A percentile compares a stretch with the other conserved stretches of the same genome.
Conservation (phyloP, 2,329 filamentous ascomycete genomes). For the Coleophoma crateriformis region DNA sequence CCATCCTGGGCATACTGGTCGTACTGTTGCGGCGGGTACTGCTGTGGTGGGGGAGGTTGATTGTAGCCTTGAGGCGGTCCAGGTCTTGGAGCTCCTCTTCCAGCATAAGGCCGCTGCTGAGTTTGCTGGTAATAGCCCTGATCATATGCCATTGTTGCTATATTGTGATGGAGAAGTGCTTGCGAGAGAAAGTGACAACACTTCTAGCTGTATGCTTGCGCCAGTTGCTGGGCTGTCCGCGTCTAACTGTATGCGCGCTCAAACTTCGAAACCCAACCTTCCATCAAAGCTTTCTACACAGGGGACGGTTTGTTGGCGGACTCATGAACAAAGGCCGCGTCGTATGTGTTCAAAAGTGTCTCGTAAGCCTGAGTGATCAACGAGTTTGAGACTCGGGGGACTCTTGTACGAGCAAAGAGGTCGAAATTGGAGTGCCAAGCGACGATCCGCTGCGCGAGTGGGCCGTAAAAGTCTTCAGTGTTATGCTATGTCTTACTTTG, state of each 20-base stretch:
- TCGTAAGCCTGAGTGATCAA: neutral
- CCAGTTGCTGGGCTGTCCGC: neutral
- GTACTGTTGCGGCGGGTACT: conserved; percentile 55
- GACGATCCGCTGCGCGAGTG: neutral
- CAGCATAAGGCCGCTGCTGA: conserved; percentile 22
- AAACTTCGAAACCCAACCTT: neutral
- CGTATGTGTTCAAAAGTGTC: neutral
- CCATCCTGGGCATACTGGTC: conserved; percentile 23
- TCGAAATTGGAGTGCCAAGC: neutral
- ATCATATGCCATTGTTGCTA: conserved; percentile 25
- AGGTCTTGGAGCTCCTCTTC: conserved; percentile 19
- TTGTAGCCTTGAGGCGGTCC: conserved; percentile 19
- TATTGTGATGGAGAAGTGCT: neutral
- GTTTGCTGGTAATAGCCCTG: conserved; percentile 22
- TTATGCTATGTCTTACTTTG: too few species aligned
- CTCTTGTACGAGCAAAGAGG: neutral
- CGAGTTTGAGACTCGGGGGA: conserved; percentile 1
- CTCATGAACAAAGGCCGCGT: neutral
- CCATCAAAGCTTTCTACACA: neutral
- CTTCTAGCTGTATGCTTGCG: neutral
- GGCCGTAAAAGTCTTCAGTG: too few species aligned
- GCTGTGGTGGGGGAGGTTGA: conserved; percentile 26
- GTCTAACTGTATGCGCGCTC: neutral
- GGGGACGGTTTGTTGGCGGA: neutral
- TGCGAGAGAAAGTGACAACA: neutral